Evolutionary conservation across 192 early-diverging fungal species (phyloP).

Genomic region (Chytriomyces sp.): DNA sequence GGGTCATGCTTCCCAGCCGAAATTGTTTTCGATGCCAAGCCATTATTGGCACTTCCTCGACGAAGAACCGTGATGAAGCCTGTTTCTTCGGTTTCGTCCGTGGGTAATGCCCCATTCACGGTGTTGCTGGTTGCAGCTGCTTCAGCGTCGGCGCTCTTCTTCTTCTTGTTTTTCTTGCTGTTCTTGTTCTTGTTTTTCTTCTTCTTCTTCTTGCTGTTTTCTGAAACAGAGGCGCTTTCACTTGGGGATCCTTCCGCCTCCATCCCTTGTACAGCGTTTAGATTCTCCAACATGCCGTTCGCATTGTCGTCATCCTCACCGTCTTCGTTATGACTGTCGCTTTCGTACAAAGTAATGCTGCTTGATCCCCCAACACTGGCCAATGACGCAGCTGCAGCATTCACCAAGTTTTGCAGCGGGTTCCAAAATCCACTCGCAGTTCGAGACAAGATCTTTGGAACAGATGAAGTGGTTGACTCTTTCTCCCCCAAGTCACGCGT

Average conservation of each 20-base stretch:
- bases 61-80: background rate
- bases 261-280: background rate
- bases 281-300: background rate
- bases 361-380: background rate
- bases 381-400: too few species aligned
- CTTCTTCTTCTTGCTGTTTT: background rate
- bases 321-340: background rate
- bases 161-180: background rate
- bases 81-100: background rate
- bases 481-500: background rate
- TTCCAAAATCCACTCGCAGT: background rate
- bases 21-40: background rate
- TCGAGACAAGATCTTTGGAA: too few species aligned
- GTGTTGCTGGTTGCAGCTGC: background rate
- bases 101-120: background rate
- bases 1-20: background rate
- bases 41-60: background rate
- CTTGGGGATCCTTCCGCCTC: background rate
- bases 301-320: background rate
- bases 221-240: background rate
- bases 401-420: background rate
- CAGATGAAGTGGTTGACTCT: background rate
- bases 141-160: background rate
- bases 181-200: background rate
- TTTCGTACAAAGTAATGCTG: background rate